phyloP scores from a whole-genome alignment of 768 basidiomycete species.

The Rhodosporidiobolus sp. region DNA sequence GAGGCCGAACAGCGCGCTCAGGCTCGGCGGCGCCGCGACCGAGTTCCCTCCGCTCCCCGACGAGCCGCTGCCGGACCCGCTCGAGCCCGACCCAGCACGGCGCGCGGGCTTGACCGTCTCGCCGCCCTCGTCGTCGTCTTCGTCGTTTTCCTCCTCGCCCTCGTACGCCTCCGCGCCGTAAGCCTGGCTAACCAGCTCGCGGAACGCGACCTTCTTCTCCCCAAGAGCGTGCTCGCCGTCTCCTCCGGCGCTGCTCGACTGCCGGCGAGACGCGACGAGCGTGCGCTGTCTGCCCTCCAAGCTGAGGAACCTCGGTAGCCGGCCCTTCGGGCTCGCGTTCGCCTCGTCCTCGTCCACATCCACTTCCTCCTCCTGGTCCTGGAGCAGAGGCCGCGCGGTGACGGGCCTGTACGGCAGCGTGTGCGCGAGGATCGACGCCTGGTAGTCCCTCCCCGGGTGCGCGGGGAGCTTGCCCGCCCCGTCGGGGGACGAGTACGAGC shows the following conservation, averaged over 20 bases:
- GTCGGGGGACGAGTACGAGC: neutral
- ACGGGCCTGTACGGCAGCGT: neutral
- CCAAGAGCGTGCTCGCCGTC: too few relatives aligned
- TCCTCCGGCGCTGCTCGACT: too few relatives aligned
- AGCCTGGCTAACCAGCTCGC: neutral
- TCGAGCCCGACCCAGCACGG: neutral
- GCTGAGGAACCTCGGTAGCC: too few relatives aligned
- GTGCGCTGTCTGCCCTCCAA: too few relatives aligned
- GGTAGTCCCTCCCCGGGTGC: neutral
- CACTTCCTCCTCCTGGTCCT: neutral
- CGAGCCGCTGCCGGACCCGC: neutral
- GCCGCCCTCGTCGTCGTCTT: conserved; percentile 1
- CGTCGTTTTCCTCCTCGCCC: neutral
- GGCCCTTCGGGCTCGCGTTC: too few relatives aligned
- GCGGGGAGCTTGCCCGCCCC: neutral
- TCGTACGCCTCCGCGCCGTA: neutral
- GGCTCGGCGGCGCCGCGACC: neutral
- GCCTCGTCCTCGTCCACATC: neutral
- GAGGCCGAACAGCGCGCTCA: conserved; percentile 27
- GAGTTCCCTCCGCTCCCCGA: neutral
- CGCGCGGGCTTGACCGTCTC: conserved; percentile 12
- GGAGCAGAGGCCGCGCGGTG: neutral
- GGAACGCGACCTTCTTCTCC: neutral
- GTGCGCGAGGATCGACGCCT: neutral
- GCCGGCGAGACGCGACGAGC: too few relatives aligned